Percentiles rank a stretch among this genome's conserved stretches.
Conservation (phyloP, 345 rosid species). For the Isatis tinctoria region DNA sequence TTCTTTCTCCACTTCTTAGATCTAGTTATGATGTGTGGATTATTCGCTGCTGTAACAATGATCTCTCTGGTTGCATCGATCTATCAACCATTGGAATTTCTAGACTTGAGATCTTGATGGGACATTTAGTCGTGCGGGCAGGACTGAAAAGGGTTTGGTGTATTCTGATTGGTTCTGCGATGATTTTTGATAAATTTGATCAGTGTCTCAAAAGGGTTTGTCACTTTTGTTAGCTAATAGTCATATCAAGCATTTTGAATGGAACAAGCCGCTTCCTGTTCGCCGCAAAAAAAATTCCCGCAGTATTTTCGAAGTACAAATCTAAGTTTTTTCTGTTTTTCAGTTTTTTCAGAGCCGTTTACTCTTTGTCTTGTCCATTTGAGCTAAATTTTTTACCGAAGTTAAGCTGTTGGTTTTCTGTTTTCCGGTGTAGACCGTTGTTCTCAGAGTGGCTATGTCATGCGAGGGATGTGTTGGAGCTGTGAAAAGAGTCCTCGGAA, state of each 20-base stretch:
- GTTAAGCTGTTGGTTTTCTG: not conserved
- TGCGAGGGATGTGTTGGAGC: conserved; percentile 85
- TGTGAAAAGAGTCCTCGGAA: conserved; percentile 80
- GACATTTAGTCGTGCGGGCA: not conserved
- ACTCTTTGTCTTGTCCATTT: not conserved
- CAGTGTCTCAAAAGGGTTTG: not conserved
- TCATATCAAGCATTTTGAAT: not conserved
- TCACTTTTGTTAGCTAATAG: not conserved
- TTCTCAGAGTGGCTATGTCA: conserved; percentile 85
- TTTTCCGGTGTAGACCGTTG: conserved; percentile 52
- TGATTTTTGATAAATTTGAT: not conserved
- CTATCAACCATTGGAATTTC: not conserved
- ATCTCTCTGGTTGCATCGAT: not conserved
- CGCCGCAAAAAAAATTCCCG: not conserved
- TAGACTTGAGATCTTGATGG: not conserved
- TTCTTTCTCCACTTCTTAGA: not conserved
- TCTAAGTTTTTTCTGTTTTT: not conserved
- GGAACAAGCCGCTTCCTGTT: not conserved
- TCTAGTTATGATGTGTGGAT: not conserved
- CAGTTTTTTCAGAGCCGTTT: not conserved
- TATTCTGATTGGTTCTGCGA: not conserved
- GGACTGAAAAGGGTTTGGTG: not conserved
- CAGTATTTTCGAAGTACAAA: too few relatives aligned
- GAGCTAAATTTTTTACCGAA: not conserved
- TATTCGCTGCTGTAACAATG: not conserved